Evolutionary conservation across 2,329 filamentous ascomycete genomes (phyloP).

Genomic region (Incumbomyces delicatus): DNA sequence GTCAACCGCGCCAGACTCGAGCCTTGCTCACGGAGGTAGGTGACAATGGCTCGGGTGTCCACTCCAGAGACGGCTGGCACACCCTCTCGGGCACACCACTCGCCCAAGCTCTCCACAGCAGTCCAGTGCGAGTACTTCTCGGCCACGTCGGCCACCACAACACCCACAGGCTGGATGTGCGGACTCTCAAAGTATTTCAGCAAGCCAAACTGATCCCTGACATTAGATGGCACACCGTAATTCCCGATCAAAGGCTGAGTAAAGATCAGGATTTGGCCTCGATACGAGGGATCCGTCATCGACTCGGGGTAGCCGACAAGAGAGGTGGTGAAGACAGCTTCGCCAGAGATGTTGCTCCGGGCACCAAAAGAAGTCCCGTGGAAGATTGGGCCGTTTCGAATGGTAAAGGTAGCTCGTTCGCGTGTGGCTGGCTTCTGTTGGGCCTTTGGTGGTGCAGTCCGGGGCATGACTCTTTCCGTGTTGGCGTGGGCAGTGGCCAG

Average conservation of each 20-base stretch:
- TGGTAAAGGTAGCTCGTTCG: constrained; percentile 85
- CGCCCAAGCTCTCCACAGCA: constrained; percentile 80
- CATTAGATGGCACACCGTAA: constrained; percentile 85
- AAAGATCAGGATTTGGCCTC: constrained; percentile 88
- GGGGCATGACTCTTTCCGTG: constrained; percentile 59
- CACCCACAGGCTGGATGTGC: constrained; percentile 89
- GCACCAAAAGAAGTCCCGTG: constrained; percentile 94
- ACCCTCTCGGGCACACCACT: constrained; percentile 95
- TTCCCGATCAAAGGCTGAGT: constrained; percentile 97
- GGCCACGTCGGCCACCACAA: constrained; percentile 91
- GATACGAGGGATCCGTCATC: constrained; percentile 59
- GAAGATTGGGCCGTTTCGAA: constrained; percentile 92
- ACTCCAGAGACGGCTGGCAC: constrained; percentile 94
- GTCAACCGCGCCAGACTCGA: constrained; percentile 92
- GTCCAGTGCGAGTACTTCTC: constrained; percentile 97
- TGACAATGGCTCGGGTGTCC: constrained; percentile 94
- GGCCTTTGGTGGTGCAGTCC: constrained; percentile 30
- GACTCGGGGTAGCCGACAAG: constrained; percentile 96
- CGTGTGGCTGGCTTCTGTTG: constrained; percentile 56
- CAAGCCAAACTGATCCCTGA: constrained; percentile 78
- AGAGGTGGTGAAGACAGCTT: constrained; percentile 97
- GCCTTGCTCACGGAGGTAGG: constrained; percentile 87
- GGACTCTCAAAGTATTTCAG: constrained; percentile 98
- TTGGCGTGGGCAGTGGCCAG: constrained; percentile 60
- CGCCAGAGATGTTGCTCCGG: constrained; percentile 91